Evolutionary conservation across 1,284 basidiomycete species (phyloP), one percentile per base, ranked within the genome.

Genomic region (Neonothopanus nambi): DNA sequence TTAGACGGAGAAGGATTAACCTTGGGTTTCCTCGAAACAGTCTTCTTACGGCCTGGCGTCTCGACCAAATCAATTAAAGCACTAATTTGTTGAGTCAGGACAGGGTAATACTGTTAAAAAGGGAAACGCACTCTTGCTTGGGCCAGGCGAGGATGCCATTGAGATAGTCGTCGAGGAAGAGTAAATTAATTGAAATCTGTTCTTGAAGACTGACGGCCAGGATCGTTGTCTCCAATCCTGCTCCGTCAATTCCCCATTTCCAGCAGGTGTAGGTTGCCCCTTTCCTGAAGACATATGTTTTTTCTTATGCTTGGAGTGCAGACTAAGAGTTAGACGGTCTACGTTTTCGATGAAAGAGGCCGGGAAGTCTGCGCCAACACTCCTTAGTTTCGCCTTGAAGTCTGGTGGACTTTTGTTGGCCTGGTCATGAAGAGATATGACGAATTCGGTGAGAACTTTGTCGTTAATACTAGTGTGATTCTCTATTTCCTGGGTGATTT

Each of bases 221-320:
- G 79, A 65, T 91, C 89, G 48, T 78, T 83, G n/a, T n/a, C n/a
- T n/a, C n/a, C n/a, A n/a, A n/a, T 95, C 87, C 62, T 81, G 70
- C 62, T 93, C 90, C 13, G 72, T 70, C 48, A 82, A 48, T 44
- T 63, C 64, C n/a, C 61, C 68, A 21, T 71, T 72, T 11, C 56
- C 65, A n/a, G 70, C 68, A 44, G 48, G 69, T 61, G 61, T 72
- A 57, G 56, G 52, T 24, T 69, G 76, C 66, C 69, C 78, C 50
- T 76, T 77, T 5, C 11, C 26, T 26, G 73, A 65, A 54, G 80
- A 80, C 17, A 75, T 59, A 24, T 64, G 64, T 42, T 74, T 85
- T 71, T 93, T 91, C 78, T 95, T 97, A 77, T 98, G 90, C 65
- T 95, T 98, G 0, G 96, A 96, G 65, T 99, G 97, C 79, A 98